Base-by-base conservation (phyloP, 176 grass and related monocot species). In the Cenchrus purpureus region DNA sequence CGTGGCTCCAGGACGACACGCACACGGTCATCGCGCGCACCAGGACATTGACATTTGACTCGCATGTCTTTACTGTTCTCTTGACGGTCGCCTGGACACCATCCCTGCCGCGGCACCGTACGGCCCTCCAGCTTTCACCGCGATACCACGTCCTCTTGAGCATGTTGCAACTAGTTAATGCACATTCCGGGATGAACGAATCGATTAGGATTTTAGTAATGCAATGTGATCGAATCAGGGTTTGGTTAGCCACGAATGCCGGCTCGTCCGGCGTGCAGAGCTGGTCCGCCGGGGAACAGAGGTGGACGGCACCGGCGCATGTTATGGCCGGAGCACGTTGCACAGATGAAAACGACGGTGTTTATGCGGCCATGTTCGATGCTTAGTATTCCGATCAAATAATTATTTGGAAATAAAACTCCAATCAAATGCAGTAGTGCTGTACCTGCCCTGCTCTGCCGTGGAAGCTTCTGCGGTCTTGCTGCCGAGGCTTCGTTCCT, bases 1-100 rank as follows among this genome's bases (percentile, higher is more conserved):
- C 79, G 34, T 22, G 10, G 65, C 54, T 57, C 63, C 37, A 81
- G 79, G 65, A 81, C 79, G 79, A 60, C 54, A 60, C 74, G 59
- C 34, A 25, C 25, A 25, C 25, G 25, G 25, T 25, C 25, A 25
- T 13, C 54, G 20, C n/a, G 8, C 37, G 2, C 34, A 25, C 57
- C 44, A 65, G 57, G 3, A 16, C 57, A 46, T 82, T 71, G 59
- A 62, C 59, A 60, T 62, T 62, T 62, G 65, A 71, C 65, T 57
- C 51, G 65, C 52, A 82, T 82, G 79, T 71, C 32, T 42, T 40
- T 57, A 70, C 78, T 54, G 48, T 31, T 54, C 51, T 37, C 31
- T 17, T 6, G 44, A 10, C 19, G 59, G 76, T 64, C 77, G 29
- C 1, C 59, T 1, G 44, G 60, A 51, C 77, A 79, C 45, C 60